phyloP scores from a whole-genome alignment of 768 basidiomycete genomes.

The Auriscalpium microsporum region DNA sequence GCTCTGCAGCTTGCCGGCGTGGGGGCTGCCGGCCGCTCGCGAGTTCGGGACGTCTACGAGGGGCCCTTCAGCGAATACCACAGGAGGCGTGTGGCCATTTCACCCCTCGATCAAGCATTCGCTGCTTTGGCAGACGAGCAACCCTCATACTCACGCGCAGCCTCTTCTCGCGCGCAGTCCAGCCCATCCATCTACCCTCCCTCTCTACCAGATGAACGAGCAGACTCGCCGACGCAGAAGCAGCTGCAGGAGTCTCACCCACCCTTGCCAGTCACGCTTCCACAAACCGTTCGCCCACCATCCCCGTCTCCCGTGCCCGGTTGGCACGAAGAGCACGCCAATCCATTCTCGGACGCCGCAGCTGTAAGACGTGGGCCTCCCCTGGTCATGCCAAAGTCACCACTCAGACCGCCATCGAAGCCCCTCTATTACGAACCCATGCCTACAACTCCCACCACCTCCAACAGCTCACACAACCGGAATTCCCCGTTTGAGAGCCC shows the following conservation, averaged over 20 bases:
- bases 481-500: background rate
- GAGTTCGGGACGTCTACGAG: background rate
- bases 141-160: slow-evolving; percentile 8
- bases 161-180: slow-evolving; percentile 9
- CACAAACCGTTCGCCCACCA: background rate
- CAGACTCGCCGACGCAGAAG: slow-evolving; percentile 7
- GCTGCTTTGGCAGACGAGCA: slow-evolving; percentile 10
- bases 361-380: too few species aligned
- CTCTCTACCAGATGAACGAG: slow-evolving; percentile 6
- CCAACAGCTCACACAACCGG: background rate
- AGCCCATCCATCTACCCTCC: slow-evolving; percentile 19
- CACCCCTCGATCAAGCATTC: slow-evolving; percentile 16
- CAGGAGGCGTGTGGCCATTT: background rate
- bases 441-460: background rate
- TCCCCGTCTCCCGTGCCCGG: too few species aligned
- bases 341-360: too few species aligned
- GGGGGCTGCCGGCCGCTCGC: background rate
- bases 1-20: slow-evolving; percentile 1
- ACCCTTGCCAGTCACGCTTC: background rate
- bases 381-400: too few species aligned
- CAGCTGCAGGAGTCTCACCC: background rate
- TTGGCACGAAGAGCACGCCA: too few species aligned
- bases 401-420: too few species aligned
- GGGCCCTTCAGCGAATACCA: slow-evolving; percentile 16
- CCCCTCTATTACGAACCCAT: background rate